Base-by-base conservation (phyloP, 1,139 yeast genomes). In the Barnettozyma hawaiiensis region DNA sequence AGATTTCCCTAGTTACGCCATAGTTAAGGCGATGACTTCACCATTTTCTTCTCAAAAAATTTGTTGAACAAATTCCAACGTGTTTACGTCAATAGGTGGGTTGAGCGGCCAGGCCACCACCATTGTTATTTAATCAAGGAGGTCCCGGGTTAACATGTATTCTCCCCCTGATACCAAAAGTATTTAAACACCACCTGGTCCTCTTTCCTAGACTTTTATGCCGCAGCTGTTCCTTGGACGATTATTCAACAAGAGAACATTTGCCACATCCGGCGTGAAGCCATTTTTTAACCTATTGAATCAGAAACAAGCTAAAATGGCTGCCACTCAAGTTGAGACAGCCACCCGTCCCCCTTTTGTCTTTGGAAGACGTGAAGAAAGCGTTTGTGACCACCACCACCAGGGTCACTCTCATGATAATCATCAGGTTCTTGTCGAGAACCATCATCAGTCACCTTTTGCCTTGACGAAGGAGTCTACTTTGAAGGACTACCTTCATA, bases 401-500 rank as follows among this genome's bases (percentile, higher is more conserved):
- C 28, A 31, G 7, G 12, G 40, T 20, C 29, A 37, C 21, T 32
- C 36, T 10, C 16, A 32, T 24, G 34, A 40, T 9, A n/a, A 35
- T 15, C 43, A 47, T 28, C 21, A 37, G 14, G 31, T 32, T 9
- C 21, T 40, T 8, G 33, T 35, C 7, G 47, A 43, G 6, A 45
- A 18, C 6, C 44, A 44, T 27, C 49, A 44, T 21, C 43, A 47
- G n/a, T 51, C 61, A 21, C 84, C 83, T 7, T 82, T 81, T 61
- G 71, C 78, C 1, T 67, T 82, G 43, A 69, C 71, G 35, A 72
- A 72, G 55, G 69, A 73, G n/a, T 78, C 85, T 12, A 67, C 75
- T 4, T 60, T 85, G 42, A 71, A 75, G 38, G 90, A 85, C 44
- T 79, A 77, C 57, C 67, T 90, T 36, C 66, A 73, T 45, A 79